Evolutionary conservation across 768 basidiomycete genomes (phyloP).

Genomic region (Naganishia friedmannii): DNA sequence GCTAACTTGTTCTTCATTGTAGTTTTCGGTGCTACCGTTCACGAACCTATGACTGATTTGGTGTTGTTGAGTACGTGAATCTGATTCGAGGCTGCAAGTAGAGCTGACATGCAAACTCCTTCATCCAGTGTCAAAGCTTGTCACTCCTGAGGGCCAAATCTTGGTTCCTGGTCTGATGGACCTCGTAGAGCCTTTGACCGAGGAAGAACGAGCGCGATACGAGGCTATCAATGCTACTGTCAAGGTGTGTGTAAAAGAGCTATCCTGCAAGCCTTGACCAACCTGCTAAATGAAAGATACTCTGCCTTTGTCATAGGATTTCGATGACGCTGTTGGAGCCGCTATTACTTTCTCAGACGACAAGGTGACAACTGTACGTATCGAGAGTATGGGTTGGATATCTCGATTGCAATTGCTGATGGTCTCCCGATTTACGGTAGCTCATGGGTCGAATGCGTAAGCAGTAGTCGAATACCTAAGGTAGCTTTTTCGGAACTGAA

Average conservation of each 20-base stretch:
- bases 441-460: constrained; percentile 86
- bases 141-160: constrained; percentile 73
- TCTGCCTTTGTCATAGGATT: constrained; percentile 56
- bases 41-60: constrained; percentile 87
- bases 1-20: not conserved
- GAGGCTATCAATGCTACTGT: constrained; percentile 66
- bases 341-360: constrained; percentile 70
- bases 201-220: constrained; percentile 73
- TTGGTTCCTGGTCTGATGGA: constrained; percentile 84
- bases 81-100: not conserved
- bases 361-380: constrained; percentile 59
- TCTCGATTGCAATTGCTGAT: constrained; percentile 31
- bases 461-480: constrained; percentile 46
- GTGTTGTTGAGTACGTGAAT: constrained; percentile 59
- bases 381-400: not conserved
- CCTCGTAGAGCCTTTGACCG: constrained; percentile 70
- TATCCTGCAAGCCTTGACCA: not conserved
- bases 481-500: not conserved
- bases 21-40: constrained; percentile 51
- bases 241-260: not conserved
- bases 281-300: not conserved
- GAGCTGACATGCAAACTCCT: not conserved
- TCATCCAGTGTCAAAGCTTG: constrained; percentile 68
- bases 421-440: constrained; percentile 38
- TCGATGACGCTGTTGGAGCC: constrained; percentile 73